Evolutionary conservation across 139 green algal genomes (phyloP).

Genomic region (Haematococcus sp.): DNA sequence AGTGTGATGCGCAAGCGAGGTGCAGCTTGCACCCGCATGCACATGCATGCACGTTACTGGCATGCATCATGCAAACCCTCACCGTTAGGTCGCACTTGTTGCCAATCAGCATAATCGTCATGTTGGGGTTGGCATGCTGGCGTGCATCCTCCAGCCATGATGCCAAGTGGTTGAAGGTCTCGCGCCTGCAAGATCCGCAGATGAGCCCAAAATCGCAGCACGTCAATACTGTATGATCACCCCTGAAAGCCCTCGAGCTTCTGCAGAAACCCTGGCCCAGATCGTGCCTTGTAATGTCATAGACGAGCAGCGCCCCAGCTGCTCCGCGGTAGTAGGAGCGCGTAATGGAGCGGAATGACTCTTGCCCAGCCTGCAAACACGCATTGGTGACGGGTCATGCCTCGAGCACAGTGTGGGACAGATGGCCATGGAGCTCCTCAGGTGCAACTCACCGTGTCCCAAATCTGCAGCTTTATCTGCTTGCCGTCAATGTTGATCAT

Average conservation of each 20-base stretch:
- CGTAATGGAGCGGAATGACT: conserved; percentile 98
- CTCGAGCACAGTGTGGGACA: background rate
- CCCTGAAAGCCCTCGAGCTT: too few species aligned
- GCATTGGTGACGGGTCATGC: background rate
- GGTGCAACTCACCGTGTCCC: conserved; percentile 77
- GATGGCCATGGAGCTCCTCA: background rate
- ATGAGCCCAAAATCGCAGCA: background rate
- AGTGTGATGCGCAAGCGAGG: too few species aligned
- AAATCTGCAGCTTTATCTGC: conserved; percentile 99
- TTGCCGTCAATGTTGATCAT: conserved; percentile 99
- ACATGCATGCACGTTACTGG: background rate
- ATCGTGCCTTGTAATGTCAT: conserved; percentile 94
- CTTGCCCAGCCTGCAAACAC: conserved; percentile 84
- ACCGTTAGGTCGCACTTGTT: conserved; percentile 97
- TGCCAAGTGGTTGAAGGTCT: conserved; percentile 97
- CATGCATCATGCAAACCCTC: conserved; percentile 8
- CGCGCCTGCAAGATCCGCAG: conserved; percentile 75
- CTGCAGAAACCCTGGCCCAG: conserved; percentile 11
- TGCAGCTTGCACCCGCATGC: too few species aligned
- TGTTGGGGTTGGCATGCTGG: conserved; percentile 99
- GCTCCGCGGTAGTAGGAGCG: conserved; percentile 97
- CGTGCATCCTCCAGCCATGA: conserved; percentile 98
- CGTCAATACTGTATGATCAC: background rate
- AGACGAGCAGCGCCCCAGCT: conserved; percentile 98
- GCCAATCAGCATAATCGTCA: conserved; percentile 99